Percentiles rank a stretch among this genome's conserved stretches.
phyloP scores from a whole-genome alignment of 2,329 filamentous ascomycete genomes.

The Aspergillus sp. region DNA sequence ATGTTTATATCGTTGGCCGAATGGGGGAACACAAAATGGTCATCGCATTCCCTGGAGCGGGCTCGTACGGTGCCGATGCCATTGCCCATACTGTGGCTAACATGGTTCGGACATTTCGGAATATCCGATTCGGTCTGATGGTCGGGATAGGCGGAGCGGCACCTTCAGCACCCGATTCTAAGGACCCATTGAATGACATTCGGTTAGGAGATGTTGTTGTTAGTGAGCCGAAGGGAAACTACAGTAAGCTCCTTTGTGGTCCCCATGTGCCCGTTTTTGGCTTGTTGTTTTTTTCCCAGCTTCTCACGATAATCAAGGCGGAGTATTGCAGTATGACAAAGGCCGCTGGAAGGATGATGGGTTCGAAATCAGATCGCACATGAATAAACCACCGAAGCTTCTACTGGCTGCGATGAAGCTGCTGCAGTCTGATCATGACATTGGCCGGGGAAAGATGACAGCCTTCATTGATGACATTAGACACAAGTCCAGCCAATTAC shows the following conservation, averaged over 20 bases:
- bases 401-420: slow-evolving; percentile 4
- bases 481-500: background rate
- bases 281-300: too few relatives aligned
- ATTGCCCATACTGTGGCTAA: background rate
- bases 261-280: too few relatives aligned
- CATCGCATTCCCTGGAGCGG: background rate
- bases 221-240: background rate
- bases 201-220: background rate
- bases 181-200: background rate
- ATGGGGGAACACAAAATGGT: background rate
- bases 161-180: background rate
- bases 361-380: slow-evolving; percentile 1
- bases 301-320: background rate
- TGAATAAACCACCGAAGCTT: background rate
- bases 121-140: background rate
- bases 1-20: background rate
- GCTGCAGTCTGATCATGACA: too few relatives aligned
- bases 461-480: background rate
- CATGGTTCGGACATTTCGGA: background rate
- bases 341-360: slow-evolving; percentile 1
- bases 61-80: background rate
- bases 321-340: slow-evolving; percentile 9
- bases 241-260: background rate
- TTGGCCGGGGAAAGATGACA: background rate
- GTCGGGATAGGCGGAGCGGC: background rate